phyloP scores from a whole-genome alignment of 1,139 yeast species.

The Kodamaea anthophila region DNA sequence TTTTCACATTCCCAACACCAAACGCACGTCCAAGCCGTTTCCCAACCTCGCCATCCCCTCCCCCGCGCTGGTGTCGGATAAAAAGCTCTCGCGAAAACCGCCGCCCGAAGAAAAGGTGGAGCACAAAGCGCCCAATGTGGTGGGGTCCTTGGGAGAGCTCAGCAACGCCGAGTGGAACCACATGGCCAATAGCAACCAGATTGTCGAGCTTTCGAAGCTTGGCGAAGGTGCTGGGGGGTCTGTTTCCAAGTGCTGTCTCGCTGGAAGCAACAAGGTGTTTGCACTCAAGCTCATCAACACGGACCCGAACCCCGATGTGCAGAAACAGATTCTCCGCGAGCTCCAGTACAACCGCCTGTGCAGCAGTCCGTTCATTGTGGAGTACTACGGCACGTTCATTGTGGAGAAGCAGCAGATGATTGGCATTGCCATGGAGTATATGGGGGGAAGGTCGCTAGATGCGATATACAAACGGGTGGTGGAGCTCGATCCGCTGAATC shows the following conservation, averaged over 20 bases:
- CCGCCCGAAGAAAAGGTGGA: slow-evolving; percentile 37
- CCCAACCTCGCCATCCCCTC: slow-evolving; percentile 24
- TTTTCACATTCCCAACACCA: slow-evolving; percentile 26
- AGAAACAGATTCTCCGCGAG: slow-evolving; percentile 79
- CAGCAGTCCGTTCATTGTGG: slow-evolving; percentile 77
- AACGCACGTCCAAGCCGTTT: slow-evolving; percentile 14
- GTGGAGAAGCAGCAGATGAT: slow-evolving; percentile 73
- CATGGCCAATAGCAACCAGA: slow-evolving; percentile 52
- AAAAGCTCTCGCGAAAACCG: slow-evolving; percentile 27
- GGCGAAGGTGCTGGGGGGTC: slow-evolving; percentile 97
- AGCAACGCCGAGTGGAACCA: slow-evolving; percentile 76
- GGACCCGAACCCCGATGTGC: slow-evolving; percentile 79
- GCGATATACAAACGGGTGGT: slow-evolving; percentile 71
- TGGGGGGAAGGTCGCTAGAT: slow-evolving; percentile 89
- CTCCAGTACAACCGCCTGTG: slow-evolving; percentile 81
- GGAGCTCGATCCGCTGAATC: slow-evolving; percentile 60
- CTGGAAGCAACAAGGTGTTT: slow-evolving; percentile 47
- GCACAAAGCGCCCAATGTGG: slow-evolving; percentile 21
- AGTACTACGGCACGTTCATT: slow-evolving; percentile 87
- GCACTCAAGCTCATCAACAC: slow-evolving; percentile 79
- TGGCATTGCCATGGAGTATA: slow-evolving; percentile 89
- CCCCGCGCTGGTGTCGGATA: slow-evolving; percentile 13
- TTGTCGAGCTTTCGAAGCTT: slow-evolving; percentile 56
- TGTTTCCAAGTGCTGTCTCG: slow-evolving; percentile 68
- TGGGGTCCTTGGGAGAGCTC: slow-evolving; percentile 40